A percentile compares a stretch with the other conserved stretches of the same genome.
phyloP scores from a whole-genome alignment of 225 moss, liverwort and hornwort species.

The Polytrichum formosum region DNA sequence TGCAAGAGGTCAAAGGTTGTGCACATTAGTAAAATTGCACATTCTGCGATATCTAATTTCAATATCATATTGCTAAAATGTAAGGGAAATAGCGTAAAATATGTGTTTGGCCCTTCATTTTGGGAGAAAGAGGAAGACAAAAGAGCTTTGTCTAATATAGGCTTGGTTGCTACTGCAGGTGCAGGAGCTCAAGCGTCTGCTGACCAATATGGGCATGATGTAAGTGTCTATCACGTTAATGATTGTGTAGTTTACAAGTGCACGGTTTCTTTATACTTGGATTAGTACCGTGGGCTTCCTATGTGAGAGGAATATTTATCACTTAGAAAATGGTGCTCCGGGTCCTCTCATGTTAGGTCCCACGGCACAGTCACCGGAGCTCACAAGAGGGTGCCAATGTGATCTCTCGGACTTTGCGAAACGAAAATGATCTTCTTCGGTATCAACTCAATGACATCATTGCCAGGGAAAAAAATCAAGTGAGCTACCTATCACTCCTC shows the following conservation, averaged over 20 bases:
- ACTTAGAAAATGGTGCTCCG: background rate
- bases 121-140: too few species aligned
- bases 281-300: background rate
- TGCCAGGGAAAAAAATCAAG: constrained; percentile 75
- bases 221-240: background rate
- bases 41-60: too few species aligned
- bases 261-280: background rate
- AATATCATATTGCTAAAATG: too few species aligned
- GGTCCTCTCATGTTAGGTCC: constrained; percentile 6
- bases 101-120: too few species aligned
- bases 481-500: constrained; percentile 4
- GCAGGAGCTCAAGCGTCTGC: constrained; percentile 10
- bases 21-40: too few species aligned
- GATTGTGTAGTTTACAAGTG: background rate
- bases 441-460: constrained; percentile 83
- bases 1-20: too few species aligned
- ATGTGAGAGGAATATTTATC: background rate
- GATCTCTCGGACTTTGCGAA: constrained; percentile 59
- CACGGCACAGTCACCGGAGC: constrained; percentile 23
- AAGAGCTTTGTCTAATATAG: background rate
- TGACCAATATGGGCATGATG: constrained; percentile 17
- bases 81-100: too few species aligned
- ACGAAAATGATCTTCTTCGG: constrained; percentile 71
- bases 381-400: constrained; percentile 50
- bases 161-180: constrained; percentile 10